Evolutionary conservation across 768 basidiomycete genomes (phyloP).

Genomic region (Leccinum fibrillosum): DNA sequence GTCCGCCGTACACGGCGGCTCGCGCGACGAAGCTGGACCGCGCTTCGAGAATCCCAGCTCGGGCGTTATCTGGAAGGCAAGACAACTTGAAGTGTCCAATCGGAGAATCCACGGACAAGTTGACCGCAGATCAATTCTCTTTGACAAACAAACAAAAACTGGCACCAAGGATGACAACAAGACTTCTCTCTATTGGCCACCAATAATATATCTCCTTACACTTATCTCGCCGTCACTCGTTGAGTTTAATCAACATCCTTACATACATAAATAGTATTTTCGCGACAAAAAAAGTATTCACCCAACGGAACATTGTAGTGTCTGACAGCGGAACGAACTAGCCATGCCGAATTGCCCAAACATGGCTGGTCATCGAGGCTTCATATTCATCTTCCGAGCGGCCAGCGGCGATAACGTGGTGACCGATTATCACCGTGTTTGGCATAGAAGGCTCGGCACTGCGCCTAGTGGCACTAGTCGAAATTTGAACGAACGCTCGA

Average conservation of each 20-base stretch:
- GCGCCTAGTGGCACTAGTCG: neutral
- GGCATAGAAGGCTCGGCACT: constrained; percentile 21
- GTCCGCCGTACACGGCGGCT: constrained; percentile 12
- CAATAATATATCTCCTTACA: neutral
- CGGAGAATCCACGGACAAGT: neutral
- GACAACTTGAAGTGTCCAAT: neutral
- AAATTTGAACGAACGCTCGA: constrained; percentile 6
- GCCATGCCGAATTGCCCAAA: constrained; percentile 22
- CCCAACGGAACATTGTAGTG: constrained; percentile 13
- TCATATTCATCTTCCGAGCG: constrained; percentile 46
- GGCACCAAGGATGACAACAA: neutral
- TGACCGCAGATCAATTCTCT: neutral
- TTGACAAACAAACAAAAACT: neutral
- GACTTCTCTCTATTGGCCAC: neutral
- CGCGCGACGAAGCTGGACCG: neutral
- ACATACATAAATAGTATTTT: neutral
- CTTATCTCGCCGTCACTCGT: neutral
- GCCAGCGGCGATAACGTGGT: constrained; percentile 38
- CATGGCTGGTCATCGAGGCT: constrained; percentile 54
- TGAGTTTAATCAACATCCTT: constrained; percentile 1
- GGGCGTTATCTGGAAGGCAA: neutral
- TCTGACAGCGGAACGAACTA: constrained; percentile 74
- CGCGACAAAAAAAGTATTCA: neutral
- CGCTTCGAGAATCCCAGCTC: constrained; percentile 4
- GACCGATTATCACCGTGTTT: constrained; percentile 35